A percentile compares a stretch with the other conserved stretches of the same genome.
Evolutionary conservation across 23 red algal genomes (phyloP).

Genomic region (Pyropia yezoensis): DNA sequence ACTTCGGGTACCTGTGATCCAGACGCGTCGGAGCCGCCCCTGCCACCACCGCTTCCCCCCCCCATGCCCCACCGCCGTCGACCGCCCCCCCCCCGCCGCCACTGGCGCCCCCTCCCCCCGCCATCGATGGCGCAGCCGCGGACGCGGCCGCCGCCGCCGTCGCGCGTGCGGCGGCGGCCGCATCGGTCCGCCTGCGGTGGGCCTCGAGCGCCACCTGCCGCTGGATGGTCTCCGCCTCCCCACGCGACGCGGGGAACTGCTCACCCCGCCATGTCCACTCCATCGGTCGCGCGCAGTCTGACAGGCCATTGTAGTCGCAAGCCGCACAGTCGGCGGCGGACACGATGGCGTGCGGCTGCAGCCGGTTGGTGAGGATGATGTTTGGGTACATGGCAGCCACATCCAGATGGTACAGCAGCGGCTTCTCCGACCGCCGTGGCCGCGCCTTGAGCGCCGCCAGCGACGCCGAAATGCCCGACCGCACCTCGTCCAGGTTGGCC

Average conservation of each 20-base stretch:
- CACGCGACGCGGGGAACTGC: conserved; percentile 74
- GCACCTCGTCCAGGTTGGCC: conserved; percentile 70
- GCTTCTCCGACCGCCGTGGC: conserved; percentile 34
- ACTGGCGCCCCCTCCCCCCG: not conserved
- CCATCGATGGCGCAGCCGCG: not conserved
- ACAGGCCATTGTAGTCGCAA: conserved; percentile 87
- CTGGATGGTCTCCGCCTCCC: conserved; percentile 80
- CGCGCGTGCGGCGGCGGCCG: conserved; percentile 11
- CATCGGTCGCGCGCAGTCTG: conserved; percentile 80
- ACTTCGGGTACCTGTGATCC: no score
- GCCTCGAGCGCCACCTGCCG: conserved; percentile 27
- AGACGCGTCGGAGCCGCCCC: conserved; percentile 4
- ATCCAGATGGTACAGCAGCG: conserved; percentile 93
- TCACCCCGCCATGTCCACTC: conserved; percentile 98
- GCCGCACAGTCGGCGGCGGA: conserved; percentile 63
- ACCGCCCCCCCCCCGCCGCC: not conserved
- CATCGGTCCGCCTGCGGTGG: not conserved
- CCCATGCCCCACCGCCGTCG: no score
- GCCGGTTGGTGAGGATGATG: conserved; percentile 95
- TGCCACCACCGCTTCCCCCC: not conserved
- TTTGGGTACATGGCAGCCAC: conserved; percentile 99
- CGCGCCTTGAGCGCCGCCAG: conserved; percentile 40
- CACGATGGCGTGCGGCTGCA: conserved; percentile 95
- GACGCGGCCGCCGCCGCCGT: not conserved
- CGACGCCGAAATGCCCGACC: conserved; percentile 17